phyloP scores from a whole-genome alignment of 345 rosid genomes.

The Trapa bicornis region DNA sequence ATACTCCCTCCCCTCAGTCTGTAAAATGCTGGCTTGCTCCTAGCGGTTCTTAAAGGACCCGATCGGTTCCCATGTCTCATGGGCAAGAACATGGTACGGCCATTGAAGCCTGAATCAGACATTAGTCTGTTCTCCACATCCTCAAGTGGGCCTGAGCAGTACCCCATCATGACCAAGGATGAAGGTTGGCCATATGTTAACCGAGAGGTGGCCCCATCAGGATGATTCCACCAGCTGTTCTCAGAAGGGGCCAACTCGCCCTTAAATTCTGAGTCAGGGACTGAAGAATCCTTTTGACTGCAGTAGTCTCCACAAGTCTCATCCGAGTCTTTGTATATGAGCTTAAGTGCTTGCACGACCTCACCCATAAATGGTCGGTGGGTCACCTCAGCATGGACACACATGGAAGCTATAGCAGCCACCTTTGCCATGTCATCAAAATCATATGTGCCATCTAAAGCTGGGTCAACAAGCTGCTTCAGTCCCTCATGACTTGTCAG shows the following conservation, averaged over 20 bases:
- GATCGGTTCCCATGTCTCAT: constrained; percentile 74
- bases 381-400: constrained; percentile 91
- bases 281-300: constrained; percentile 82
- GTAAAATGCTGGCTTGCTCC: constrained; percentile 55
- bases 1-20: constrained; percentile 87
- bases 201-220: constrained; percentile 50
- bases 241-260: constrained; percentile 68
- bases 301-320: constrained; percentile 69
- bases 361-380: constrained; percentile 98
- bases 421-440: constrained; percentile 95
- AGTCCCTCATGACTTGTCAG: constrained; percentile 77
- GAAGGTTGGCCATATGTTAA: constrained; percentile 66
- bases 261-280: constrained; percentile 63
- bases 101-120: constrained; percentile 45
- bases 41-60: constrained; percentile 70
- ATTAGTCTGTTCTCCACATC: constrained; percentile 59
- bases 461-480: constrained; percentile 77
- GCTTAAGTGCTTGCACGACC: constrained; percentile 99
- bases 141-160: constrained; percentile 79
- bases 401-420: constrained; percentile 96
- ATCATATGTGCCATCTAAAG: constrained; percentile 59
- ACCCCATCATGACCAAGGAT: constrained; percentile 86
- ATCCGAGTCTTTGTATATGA: constrained; percentile 78
- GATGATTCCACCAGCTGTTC: constrained; percentile 86
- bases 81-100: constrained; percentile 40